Base-by-base conservation (phyloP, 1,139 yeast genomes). In the Hyphopichia wangnamkhiaoensis region DNA sequence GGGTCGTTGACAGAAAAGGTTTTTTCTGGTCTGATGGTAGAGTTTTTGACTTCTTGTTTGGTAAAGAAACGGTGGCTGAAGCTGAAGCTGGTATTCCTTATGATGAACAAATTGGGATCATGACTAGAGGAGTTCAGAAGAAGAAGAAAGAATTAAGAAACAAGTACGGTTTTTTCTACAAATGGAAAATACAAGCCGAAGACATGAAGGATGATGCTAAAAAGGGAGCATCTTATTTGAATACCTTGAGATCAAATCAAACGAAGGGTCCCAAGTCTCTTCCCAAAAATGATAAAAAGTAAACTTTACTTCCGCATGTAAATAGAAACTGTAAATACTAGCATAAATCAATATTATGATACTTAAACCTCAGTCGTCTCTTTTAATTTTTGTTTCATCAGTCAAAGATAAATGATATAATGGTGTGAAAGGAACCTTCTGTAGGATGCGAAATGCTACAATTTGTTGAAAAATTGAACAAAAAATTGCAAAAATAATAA, bases 21-120 rank as follows among this genome's bases (percentile, higher is more conserved):
- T 86, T 68, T 71, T 88, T 86, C 64, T 88, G 95, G 95, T 89
- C 93, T 25, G 95, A 88, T 58, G 96, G 95, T 6, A 71, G 95
- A 43, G 85, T 88, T 2, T 84, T 83, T 62, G 96, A 88, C 60
- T 78, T 80, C 40, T 54, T 88, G 21, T 84, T 88, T 53, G 94
- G 95, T 24, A 83, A 85, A 52, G 95, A 87, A 56, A 64, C 87
- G 1, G 58, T 87, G 17, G 84, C 82, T 16, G 85, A 77, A 42
- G 90, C 94, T 3, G 93, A 86, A 58, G 81, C 79, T 34, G 93
- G 93, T 0, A 70, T 83, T 41, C 80, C 86, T 3, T 82, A 84
- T 50, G 91, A 85, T 50, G 74, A 68, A 46, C 75, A 72, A 48
- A 56, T 71, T 41, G 76, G 75, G 7, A 65, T 70, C 9, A 55